Conservation (phyloP, 768 basidiomycete genomes). For the Strobilomyces echinocephalus region DNA sequence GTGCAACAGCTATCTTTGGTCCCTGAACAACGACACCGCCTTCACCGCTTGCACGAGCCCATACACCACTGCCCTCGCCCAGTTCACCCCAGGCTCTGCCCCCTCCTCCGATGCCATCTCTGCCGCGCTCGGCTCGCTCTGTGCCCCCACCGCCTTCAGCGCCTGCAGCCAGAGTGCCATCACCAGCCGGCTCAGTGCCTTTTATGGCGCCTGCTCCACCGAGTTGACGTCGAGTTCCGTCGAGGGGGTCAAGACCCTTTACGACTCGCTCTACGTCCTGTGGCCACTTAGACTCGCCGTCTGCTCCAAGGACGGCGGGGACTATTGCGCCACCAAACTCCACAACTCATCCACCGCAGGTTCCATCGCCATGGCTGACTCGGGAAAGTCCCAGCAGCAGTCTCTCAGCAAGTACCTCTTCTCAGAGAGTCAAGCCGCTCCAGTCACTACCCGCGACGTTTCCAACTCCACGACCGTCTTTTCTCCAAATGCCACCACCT, state of each 20-base stretch:
- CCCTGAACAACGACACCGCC: constrained; percentile 56
- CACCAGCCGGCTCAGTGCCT: constrained; percentile 57
- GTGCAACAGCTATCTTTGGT: constrained; percentile 56
- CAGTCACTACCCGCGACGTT: constrained; percentile 22
- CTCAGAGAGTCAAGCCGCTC: constrained; percentile 17
- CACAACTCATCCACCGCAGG: constrained; percentile 27
- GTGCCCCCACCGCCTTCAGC: constrained; percentile 40
- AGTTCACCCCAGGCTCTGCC: constrained; percentile 45
- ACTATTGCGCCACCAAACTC: constrained; percentile 62
- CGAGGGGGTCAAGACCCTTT: constrained; percentile 51
- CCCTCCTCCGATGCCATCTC: constrained; percentile 42
- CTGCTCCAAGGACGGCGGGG: constrained; percentile 68
- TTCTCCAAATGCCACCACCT: constrained; percentile 53
- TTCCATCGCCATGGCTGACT: constrained; percentile 9
- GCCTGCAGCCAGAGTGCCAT: constrained; percentile 57
- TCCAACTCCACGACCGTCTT: constrained; percentile 28
- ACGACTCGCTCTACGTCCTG: constrained; percentile 78
- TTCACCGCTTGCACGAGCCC: constrained; percentile 59
- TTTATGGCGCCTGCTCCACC: constrained; percentile 62
- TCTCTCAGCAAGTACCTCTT: constrained; percentile 26
- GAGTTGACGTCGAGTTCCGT: constrained; percentile 61
- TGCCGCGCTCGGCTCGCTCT: constrained; percentile 52
- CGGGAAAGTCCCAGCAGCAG: constrained; percentile 8
- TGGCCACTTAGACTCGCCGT: constrained; percentile 60
- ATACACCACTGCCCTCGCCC: constrained; percentile 54